A percentile compares a stretch with the other conserved stretches of the same genome.
Evolutionary conservation across 164 flowering plant species (phyloP).

Genomic region (Dillenia turbinata): DNA sequence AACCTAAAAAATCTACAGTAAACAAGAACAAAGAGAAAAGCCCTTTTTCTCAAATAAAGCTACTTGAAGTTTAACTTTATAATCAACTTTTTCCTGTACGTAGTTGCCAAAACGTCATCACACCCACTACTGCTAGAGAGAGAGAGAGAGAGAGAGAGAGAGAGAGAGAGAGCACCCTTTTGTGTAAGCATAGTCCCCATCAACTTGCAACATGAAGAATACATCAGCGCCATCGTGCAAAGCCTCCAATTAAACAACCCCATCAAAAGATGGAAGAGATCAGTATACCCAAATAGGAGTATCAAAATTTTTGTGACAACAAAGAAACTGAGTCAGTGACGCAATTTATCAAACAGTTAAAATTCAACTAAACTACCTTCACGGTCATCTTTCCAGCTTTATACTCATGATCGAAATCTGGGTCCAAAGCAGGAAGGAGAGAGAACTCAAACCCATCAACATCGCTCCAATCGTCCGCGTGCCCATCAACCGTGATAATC

Average conservation of each 20-base stretch:
- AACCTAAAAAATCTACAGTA: too few relatives aligned
- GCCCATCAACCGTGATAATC: constrained; percentile 77
- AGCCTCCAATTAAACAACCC: constrained; percentile 44
- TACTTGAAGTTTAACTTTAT: too few relatives aligned
- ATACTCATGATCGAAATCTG: constrained; percentile 70
- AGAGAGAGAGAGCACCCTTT: constrained; percentile 48
- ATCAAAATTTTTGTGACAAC: neutral
- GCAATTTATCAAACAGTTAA: constrained; percentile 2
- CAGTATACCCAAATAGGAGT: neutral
- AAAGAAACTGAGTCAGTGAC: neutral
- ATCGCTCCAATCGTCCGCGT: constrained; percentile 72
- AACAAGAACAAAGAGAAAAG: too few relatives aligned
- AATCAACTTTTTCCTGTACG: too few relatives aligned
- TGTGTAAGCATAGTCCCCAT: constrained; percentile 69
- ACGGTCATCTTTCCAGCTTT: constrained; percentile 73
- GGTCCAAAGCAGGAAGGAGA: constrained; percentile 91
- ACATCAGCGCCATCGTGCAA: constrained; percentile 81
- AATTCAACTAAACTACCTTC: constrained; percentile 41
- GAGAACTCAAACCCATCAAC: constrained; percentile 76
- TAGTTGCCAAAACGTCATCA: too few relatives aligned
- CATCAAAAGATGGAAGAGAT: neutral
- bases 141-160: neutral
- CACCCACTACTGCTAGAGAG: neutral
- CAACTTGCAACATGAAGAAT: constrained; percentile 81
- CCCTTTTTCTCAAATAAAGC: too few relatives aligned